Base-by-base conservation (phyloP, 2,329 filamentous ascomycete species). In the Acarospora socialis region DNA sequence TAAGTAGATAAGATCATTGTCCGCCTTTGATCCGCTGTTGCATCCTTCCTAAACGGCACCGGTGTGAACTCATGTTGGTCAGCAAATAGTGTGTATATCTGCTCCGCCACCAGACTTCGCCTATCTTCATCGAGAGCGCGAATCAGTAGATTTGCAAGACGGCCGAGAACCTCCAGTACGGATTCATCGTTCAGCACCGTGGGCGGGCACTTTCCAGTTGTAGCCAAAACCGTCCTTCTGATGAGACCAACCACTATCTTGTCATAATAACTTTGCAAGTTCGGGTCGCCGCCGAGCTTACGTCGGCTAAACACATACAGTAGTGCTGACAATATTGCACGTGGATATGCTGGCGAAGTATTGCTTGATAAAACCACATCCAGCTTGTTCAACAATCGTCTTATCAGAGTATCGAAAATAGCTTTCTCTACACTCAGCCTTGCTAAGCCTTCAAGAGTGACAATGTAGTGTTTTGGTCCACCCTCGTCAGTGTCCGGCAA, bases 351-450 rank as follows among this genome's bases (percentile, higher is more conserved):
- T 5, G 61, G 55, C 8, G 65, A 60, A 3, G 63, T 49, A 15
- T 58, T 53, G 40, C 66, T 65, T 35, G 65, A 59, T 17, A 73
- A 58, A 21, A 74, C 59, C 10, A 66, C 51, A 30, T 68, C 65
- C 17, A 77, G 53, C 43, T 75, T 77, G 54, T 70, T 76, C 48
- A 76, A 66, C 17, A 79, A 53, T 18, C 73, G 61, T 23, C 74
- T 56, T 20, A 77, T 62, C 6, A 79, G 55, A 0, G 72, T 77
- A 37, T 74, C 67, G 38, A 78, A 76, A 8, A 77, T 60, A 21
- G 72, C 64, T 38, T 66, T 63, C 45, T 77, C 73, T 7, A 62
- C 59, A 33, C 70, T 73, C 13, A 80, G 64, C 43, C 75, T 70
- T 3, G 74, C 73, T 36, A 80, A 65, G 1, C 63, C 71, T 44